Evolutionary conservation across 2,329 filamentous ascomycete genomes (phyloP).

Genomic region (Penicillium capsulatum): DNA sequence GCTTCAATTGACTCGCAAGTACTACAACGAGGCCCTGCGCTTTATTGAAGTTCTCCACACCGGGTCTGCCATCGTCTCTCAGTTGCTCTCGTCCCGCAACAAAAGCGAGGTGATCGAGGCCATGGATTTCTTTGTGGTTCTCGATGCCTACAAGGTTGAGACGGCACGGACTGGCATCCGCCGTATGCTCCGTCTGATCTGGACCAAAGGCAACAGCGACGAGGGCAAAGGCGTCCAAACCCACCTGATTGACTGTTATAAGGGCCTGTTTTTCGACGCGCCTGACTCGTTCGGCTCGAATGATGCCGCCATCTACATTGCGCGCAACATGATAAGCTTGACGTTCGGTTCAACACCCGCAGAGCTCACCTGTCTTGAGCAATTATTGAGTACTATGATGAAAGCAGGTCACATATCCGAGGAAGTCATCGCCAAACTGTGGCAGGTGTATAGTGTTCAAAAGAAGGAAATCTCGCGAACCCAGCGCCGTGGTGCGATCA

Average conservation of each 20-base stretch:
- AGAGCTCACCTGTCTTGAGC: constrained; percentile 90
- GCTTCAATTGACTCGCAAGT: constrained; percentile 79
- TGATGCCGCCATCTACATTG: constrained; percentile 90
- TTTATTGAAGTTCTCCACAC: constrained; percentile 91
- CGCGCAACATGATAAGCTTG: constrained; percentile 97
- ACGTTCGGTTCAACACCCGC: constrained; percentile 94
- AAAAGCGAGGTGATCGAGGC: constrained; percentile 98
- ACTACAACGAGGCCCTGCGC: constrained; percentile 86
- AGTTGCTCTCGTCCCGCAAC: constrained; percentile 88
- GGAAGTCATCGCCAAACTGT: constrained; percentile 82
- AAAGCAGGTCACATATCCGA: constrained; percentile 83
- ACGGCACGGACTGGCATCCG: constrained; percentile 88
- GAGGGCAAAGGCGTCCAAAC: constrained; percentile 97
- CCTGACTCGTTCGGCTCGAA: constrained; percentile 83
- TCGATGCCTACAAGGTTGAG: constrained; percentile 93
- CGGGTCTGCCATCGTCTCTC: constrained; percentile 74
- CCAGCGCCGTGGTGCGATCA: constrained; percentile 88
- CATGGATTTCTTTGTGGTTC: constrained; percentile 95
- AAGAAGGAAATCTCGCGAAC: constrained; percentile 88
- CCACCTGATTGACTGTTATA: constrained; percentile 96
- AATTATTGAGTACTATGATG: constrained; percentile 96
- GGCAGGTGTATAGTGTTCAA: constrained; percentile 95
- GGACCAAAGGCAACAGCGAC: constrained; percentile 99
- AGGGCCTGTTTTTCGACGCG: constrained; percentile 90
- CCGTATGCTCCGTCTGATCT: constrained; percentile 93